Percentiles rank a stretch among this genome's conserved stretches.
Evolutionary conservation across 2,329 filamentous ascomycete species (phyloP).

Genomic region (Diaporthe ilicicola): DNA sequence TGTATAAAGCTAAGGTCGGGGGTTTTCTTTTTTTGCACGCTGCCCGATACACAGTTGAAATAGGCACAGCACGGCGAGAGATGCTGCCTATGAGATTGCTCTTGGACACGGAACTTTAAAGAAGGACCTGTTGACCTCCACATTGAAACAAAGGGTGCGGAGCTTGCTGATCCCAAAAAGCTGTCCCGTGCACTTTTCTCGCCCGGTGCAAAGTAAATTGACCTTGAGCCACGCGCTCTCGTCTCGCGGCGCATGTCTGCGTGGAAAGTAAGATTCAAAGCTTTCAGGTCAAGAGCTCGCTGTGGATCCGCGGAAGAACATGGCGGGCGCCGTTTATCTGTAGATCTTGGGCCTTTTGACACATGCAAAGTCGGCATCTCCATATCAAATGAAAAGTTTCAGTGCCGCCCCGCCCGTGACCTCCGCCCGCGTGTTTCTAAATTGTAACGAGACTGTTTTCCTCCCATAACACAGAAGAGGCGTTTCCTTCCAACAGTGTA

Average conservation of each 20-base stretch:
- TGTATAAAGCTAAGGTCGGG: no score
- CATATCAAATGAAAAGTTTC: constrained; percentile 18
- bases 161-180: neutral
- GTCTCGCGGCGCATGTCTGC: neutral
- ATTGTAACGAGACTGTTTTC: neutral
- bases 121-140: neutral
- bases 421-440: neutral
- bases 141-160: neutral
- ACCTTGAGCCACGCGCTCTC: no score
- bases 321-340: neutral
- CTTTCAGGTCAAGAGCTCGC: neutral
- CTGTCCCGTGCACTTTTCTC: neutral
- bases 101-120: neutral
- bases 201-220: neutral
- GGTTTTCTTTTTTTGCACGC: no score
- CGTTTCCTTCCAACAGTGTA: neutral
- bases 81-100: neutral
- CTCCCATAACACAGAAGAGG: neutral
- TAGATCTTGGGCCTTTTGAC: constrained; percentile 12
- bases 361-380: constrained; percentile 1
- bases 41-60: no score
- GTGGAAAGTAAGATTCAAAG: neutral
- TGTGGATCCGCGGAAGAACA: neutral
- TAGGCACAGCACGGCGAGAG: neutral
- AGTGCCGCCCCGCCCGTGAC: neutral